Evolutionary conservation across 1,139 yeast species (phyloP), one percentile per base, ranked within the genome.

Genomic region (Debaryomyces coudertii): DNA sequence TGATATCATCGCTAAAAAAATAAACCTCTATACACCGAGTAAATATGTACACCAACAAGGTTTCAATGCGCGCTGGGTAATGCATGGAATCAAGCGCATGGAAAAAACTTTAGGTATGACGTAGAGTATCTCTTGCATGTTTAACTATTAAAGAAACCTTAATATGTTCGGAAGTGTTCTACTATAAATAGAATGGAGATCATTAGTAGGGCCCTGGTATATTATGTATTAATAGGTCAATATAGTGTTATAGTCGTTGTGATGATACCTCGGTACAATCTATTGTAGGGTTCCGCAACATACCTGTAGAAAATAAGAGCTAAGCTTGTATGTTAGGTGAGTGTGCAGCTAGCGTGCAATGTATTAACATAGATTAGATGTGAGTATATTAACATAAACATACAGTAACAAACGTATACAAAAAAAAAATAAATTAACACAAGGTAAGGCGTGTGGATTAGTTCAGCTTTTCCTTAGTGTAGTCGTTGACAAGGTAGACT

Each of bases 401-500:
- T 38, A 35, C 38, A 38, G 12, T 27, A 30, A 33, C 28, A 29
- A 28, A 18, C 20, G 15, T 31, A 30, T n/a, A 14, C 9, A 29
- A 22, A 20, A 28, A 15, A 22, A 29, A 18, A 15, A 38, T 18
- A 18, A 25, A 15, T 23, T 23, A 25, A n/a, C 27, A 11, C 7
- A 12, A 20, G 11, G 27, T 20, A 7, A n/a, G 12, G 22, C n/a
- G 22, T 12, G 15, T 4, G 16, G 16, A 7, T 22, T 34, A 44
- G 40, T 39, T 41, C 40, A 42, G 42, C 42, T 58, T 62, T 34
- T 65, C 60, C 58, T 69, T 68, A 47, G 68, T 62, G 58, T 62
- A 66, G 56, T 71, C 73, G 50, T 71, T 65, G 41, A 71, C 75
- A 48, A 73, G 58, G 50, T 65, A 56, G 48, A 61, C 42, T 25